Conservation (phyloP, 1,139 yeast species). For the Saccharomyces uvarum region DNA sequence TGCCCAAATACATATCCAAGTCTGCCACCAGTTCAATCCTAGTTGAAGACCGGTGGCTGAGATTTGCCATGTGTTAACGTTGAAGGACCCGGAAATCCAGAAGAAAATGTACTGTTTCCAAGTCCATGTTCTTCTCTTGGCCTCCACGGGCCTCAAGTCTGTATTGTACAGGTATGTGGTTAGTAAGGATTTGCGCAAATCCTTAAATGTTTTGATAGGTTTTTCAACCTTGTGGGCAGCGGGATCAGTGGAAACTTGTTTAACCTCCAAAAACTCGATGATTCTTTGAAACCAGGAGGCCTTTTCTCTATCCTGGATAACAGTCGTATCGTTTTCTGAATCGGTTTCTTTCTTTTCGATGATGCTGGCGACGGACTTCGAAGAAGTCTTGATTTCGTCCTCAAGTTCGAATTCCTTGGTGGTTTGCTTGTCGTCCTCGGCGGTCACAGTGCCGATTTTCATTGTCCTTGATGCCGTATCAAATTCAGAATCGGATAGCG, state of each 20-base stretch:
- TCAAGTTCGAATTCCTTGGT: background rate
- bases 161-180: conserved; percentile 59
- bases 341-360: background rate
- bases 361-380: background rate
- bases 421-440: background rate
- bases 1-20: conserved; percentile 77
- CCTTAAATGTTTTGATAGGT: background rate
- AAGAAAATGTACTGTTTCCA: conserved; percentile 74
- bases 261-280: conserved; percentile 12
- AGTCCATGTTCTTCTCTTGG: conserved; percentile 59
- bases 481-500: background rate
- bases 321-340: background rate
- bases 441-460: background rate
- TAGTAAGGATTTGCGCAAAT: conserved; percentile 10
- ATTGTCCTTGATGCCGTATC: background rate
- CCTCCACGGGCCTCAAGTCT: conserved; percentile 66
- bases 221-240: conserved; percentile 5
- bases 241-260: conserved; percentile 7
- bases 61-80: conserved; percentile 84
- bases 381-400: background rate
- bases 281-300: conserved; percentile 3
- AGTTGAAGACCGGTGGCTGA: conserved; percentile 72
- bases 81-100: conserved; percentile 83
- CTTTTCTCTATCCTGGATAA: background rate
- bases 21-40: conserved; percentile 82